These are phyloP conservation scores for Chloroidium sp. DNA, from an alignment of 163 green algal genomes.

Conservation along the genomic window DNA sequence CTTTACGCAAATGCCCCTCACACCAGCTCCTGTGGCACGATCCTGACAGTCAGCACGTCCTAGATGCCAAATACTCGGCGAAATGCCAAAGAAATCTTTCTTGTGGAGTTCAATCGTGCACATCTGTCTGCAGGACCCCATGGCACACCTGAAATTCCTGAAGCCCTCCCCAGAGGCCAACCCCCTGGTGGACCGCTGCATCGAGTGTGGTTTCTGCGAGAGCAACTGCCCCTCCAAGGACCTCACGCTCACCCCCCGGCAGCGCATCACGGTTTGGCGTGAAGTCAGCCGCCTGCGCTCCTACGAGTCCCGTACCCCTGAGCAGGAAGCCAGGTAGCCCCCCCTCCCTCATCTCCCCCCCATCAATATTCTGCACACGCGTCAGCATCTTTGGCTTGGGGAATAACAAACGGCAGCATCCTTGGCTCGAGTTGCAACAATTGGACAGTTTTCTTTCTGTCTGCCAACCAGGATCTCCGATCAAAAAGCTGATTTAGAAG, in stretches of 20 bases:
- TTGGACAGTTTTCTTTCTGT: too few species aligned
- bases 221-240: conserved; percentile 84
- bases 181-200: conserved; percentile 86
- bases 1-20: too few species aligned
- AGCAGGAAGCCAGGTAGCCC: conserved; percentile 33
- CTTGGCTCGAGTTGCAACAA: too few species aligned
- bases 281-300: conserved; percentile 79
- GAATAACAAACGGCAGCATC: too few species aligned
- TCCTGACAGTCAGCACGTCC: too few species aligned
- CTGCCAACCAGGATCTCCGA: too few species aligned
- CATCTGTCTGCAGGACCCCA: conserved; percentile 40
- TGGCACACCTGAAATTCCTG: conserved; percentile 77
- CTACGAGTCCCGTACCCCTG: conserved; percentile 29
- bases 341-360: not conserved
- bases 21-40: too few species aligned
- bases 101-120: not conserved
- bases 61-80: too few species aligned
- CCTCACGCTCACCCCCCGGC: conserved; percentile 84
- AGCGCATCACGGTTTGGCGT: conserved; percentile 87
- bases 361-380: too few species aligned
- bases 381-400: too few species aligned
- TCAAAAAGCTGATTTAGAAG: too few species aligned
- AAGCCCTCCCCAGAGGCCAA: conserved; percentile 65
- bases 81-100: not conserved
- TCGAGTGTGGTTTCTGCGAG: conserved; percentile 98